phyloP scores from a whole-genome alignment of 2,329 filamentous ascomycete species.

The Fusarium mexicanum region DNA sequence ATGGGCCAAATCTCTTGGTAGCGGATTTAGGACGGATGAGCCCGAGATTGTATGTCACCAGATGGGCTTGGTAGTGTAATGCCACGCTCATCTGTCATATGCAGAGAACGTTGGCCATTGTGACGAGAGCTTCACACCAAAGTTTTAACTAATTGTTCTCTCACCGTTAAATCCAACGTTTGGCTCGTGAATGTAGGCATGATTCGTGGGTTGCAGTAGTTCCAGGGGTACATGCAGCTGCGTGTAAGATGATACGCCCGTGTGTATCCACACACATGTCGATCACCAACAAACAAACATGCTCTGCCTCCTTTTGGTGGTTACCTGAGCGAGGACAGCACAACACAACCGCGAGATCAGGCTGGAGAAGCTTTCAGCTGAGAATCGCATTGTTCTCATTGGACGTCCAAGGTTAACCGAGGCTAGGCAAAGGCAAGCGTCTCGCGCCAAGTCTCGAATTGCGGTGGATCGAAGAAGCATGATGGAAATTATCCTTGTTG shows the following conservation, averaged over 20 bases:
- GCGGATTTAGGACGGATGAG: conserved; percentile 2
- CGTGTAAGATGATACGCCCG: conserved; percentile 30
- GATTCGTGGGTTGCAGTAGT: neutral
- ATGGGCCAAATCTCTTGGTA: conserved; percentile 10
- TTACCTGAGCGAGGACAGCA: neutral
- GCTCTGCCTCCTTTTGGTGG: conserved; percentile 3
- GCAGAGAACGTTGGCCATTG: neutral
- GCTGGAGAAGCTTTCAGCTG: neutral
- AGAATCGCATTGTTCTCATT: neutral
- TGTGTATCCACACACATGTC: conserved; percentile 14
- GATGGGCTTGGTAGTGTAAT: neutral
- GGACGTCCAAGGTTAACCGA: neutral
- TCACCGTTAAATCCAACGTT: neutral
- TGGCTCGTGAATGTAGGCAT: neutral
- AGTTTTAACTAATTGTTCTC: neutral
- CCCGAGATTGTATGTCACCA: neutral
- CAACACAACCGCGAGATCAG: neutral
- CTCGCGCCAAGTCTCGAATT: conserved; percentile 24
- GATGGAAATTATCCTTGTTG: conserved; percentile 16
- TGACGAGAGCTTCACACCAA: neutral
- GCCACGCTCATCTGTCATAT: neutral
- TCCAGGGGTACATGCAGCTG: conserved; percentile 5
- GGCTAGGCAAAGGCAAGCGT: conserved; percentile 5
- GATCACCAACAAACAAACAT: neutral
- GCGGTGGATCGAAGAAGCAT: conserved; percentile 19